A percentile compares a stretch with the other conserved stretches of the same genome.
Evolutionary conservation across 176 grass and related monocot genomes (phyloP).

Genomic region (Stipa capillata): DNA sequence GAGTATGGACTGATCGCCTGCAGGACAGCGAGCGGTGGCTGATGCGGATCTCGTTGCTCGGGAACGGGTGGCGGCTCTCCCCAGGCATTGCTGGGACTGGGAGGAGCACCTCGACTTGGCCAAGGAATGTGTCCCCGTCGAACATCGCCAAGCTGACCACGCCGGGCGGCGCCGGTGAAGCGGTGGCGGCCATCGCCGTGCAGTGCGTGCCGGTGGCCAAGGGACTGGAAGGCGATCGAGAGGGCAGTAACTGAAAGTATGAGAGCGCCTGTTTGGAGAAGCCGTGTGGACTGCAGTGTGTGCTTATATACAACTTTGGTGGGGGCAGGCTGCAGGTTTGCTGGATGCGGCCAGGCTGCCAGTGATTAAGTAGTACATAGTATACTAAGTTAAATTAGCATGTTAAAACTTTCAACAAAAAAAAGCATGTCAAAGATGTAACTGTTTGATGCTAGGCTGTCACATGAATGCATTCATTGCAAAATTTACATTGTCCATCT

Average conservation of each 20-base stretch:
- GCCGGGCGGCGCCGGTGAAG: background rate
- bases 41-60: constrained; percentile 35
- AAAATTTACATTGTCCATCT: too few relatives aligned
- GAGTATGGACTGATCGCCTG: constrained; percentile 46
- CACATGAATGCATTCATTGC: too few relatives aligned
- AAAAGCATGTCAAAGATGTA: too few relatives aligned
- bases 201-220: background rate
- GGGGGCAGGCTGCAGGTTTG: too few relatives aligned
- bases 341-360: too few relatives aligned
- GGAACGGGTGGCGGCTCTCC: background rate
- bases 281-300: too few relatives aligned
- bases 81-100: background rate
- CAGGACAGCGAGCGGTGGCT: constrained; percentile 40
- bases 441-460: too few relatives aligned
- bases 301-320: too few relatives aligned
- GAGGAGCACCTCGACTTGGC: constrained; percentile 33
- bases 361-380: too few relatives aligned
- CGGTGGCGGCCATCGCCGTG: background rate
- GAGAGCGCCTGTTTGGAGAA: background rate
- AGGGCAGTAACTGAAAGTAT: background rate
- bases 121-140: constrained; percentile 30
- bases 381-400: too few relatives aligned
- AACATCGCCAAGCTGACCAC: constrained; percentile 27
- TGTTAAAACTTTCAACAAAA: too few relatives aligned
- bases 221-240: background rate